These are phyloP conservation scores for Aureobasidium zeae DNA, from an alignment of 2,329 filamentous ascomycete species.

Conservation along the genomic window DNA sequence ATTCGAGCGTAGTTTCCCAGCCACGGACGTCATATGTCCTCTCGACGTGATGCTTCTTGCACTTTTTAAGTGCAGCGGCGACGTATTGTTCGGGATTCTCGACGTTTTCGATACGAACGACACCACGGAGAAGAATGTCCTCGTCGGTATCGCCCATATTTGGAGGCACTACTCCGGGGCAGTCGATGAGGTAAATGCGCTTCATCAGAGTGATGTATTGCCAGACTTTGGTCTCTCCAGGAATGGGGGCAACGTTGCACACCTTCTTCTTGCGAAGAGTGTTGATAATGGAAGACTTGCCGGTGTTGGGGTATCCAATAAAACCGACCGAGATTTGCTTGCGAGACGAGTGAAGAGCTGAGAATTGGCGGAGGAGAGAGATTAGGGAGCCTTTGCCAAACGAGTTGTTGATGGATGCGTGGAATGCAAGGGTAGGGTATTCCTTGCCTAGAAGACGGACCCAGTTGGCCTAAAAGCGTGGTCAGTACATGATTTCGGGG, in stretches of 20 bases:
- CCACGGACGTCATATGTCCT: constrained; percentile 83
- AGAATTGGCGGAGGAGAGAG: constrained; percentile 85
- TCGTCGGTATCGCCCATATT: constrained; percentile 73
- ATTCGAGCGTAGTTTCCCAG: constrained; percentile 67
- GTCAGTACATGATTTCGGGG: background rate
- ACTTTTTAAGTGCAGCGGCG: constrained; percentile 65
- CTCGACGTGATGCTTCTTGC: constrained; percentile 81
- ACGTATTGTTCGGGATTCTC: constrained; percentile 96
- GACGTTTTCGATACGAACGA: constrained; percentile 90
- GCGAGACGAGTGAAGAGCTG: constrained; percentile 73
- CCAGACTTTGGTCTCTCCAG: constrained; percentile 96
- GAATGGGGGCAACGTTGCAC: constrained; percentile 85
- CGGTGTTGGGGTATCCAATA: constrained; percentile 84
- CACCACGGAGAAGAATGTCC: constrained; percentile 81
- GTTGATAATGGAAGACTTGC: constrained; percentile 96
- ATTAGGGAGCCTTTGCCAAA: constrained; percentile 96
- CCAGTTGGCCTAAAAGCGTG: constrained; percentile 68
- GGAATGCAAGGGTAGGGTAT: constrained; percentile 88
- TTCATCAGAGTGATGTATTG: constrained; percentile 96
- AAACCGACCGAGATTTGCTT: constrained; percentile 93
- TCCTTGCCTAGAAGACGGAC: constrained; percentile 81
- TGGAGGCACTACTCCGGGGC: constrained; percentile 89
- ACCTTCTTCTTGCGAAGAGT: constrained; percentile 91
- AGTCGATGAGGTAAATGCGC: constrained; percentile 90
- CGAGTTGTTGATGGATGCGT: constrained; percentile 87